phyloP scores from a whole-genome alignment of 345 rosid genomes.

The Ceriops zippeliana region DNA sequence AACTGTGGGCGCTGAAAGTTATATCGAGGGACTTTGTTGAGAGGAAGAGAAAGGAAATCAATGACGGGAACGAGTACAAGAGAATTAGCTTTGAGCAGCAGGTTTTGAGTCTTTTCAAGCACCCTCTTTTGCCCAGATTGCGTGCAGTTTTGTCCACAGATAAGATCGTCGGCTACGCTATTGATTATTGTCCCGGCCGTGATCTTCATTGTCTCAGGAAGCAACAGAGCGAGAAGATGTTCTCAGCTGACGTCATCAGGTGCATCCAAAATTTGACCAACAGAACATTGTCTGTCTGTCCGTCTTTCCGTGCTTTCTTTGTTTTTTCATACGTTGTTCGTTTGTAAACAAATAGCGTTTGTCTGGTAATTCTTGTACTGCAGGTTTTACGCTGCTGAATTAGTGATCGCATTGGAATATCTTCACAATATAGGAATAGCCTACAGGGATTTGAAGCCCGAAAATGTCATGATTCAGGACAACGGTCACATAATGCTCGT shows the following conservation, averaged over 20 bases:
- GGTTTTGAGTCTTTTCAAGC: slow-evolving; percentile 53
- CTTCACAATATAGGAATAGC: slow-evolving; percentile 69
- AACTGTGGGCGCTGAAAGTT: slow-evolving; percentile 69
- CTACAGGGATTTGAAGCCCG: slow-evolving; percentile 85
- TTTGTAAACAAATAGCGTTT: not conserved
- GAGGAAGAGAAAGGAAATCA: slow-evolving; percentile 37
- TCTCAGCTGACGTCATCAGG: slow-evolving; percentile 72
- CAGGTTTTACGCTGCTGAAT: slow-evolving; percentile 91
- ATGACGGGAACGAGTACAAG: slow-evolving; percentile 35
- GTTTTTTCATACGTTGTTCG: not conserved
- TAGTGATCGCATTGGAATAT: slow-evolving; percentile 73
- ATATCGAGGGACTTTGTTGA: slow-evolving; percentile 57
- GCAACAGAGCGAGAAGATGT: slow-evolving; percentile 73
- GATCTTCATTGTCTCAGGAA: slow-evolving; percentile 52
- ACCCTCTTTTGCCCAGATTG: slow-evolving; percentile 73
- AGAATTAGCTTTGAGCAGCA: slow-evolving; percentile 65
- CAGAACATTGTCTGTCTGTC: not conserved
- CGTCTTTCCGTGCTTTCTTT: not conserved
- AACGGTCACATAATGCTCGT: slow-evolving; percentile 89
- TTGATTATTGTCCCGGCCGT: slow-evolving; percentile 84
- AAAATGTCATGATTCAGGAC: slow-evolving; percentile 77
- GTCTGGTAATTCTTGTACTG: not conserved
- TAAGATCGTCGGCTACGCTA: slow-evolving; percentile 72
- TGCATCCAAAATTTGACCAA: slow-evolving; percentile 3
- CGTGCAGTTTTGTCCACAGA: slow-evolving; percentile 64